These are phyloP conservation scores for Nakazawaea laoshanensis DNA, from an alignment of 805 yeast genomes.

Conservation along the genomic window DNA sequence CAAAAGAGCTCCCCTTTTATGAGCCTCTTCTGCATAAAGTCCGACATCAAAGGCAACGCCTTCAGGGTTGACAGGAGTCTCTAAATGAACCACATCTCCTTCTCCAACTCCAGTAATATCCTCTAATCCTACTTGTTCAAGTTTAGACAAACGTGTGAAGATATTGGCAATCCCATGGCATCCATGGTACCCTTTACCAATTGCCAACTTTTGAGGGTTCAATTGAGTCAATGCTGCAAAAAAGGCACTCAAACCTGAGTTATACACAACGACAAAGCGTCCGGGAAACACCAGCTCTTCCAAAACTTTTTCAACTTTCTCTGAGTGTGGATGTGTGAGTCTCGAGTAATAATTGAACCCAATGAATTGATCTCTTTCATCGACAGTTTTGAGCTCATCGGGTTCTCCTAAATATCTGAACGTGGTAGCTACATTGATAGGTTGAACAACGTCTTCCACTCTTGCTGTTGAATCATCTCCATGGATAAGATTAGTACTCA, in stretches of 20 bases:
- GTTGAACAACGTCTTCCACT: constrained; percentile 65
- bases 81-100: constrained; percentile 78
- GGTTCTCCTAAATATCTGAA: constrained; percentile 61
- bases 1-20: constrained; percentile 64
- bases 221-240: constrained; percentile 60
- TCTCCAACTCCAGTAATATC: constrained; percentile 37
- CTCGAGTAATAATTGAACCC: constrained; percentile 53
- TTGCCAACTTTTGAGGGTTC: constrained; percentile 61
- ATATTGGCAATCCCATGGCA: constrained; percentile 63
- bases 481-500: constrained; percentile 57
- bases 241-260: constrained; percentile 78
- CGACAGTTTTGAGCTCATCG: constrained; percentile 37
- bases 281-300: constrained; percentile 41
- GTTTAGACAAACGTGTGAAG: constrained; percentile 50
- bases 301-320: constrained; percentile 59
- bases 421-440: constrained; percentile 78
- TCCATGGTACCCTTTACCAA: constrained; percentile 84
- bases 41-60: constrained; percentile 59
- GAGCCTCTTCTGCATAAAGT: constrained; percentile 62
- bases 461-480: constrained; percentile 47
- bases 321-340: constrained; percentile 62
- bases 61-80: constrained; percentile 83
- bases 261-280: constrained; percentile 47
- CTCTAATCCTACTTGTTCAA: constrained; percentile 37
- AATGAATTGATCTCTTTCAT: constrained; percentile 16